phyloP scores from a whole-genome alignment of 495 filamentous ascomycete genomes.

The Aspergillus bridgeri region DNA sequence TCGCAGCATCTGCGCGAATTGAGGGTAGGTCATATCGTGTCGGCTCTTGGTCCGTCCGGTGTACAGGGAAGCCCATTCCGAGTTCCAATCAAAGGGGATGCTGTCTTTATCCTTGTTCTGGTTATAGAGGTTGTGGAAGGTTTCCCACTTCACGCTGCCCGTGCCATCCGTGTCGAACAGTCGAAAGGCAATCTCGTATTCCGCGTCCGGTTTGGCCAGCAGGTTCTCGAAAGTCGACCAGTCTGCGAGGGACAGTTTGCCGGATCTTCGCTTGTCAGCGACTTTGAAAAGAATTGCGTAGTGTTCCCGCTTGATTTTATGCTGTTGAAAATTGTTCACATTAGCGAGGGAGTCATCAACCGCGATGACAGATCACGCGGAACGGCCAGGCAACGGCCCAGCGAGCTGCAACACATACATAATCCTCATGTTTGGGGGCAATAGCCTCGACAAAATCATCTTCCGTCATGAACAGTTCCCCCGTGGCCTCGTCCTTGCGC shows the following conservation, averaged over 20 bases:
- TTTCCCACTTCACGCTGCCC: conserved; percentile 81
- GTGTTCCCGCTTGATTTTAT: conserved; percentile 94
- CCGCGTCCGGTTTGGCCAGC: conserved; percentile 88
- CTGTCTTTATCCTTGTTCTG: conserved; percentile 73
- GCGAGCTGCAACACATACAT: conserved; percentile 55
- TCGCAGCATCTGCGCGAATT: conserved; percentile 97
- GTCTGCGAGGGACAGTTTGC: conserved; percentile 73
- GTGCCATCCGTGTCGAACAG: conserved; percentile 83
- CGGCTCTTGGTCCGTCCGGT: conserved; percentile 77
- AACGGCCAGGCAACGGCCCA: background rate
- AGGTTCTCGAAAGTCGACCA: conserved; percentile 94
- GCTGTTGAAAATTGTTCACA: conserved; percentile 48
- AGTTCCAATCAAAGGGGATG: conserved; percentile 95
- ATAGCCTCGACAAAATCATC: conserved; percentile 88
- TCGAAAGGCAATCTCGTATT: conserved; percentile 98
- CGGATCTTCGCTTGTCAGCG: conserved; percentile 71
- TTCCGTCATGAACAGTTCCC: conserved; percentile 73
- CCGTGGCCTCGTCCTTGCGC: conserved; percentile 66
- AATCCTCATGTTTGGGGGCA: conserved; percentile 84
- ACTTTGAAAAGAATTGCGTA: conserved; percentile 89
- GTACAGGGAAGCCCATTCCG: conserved; percentile 95
- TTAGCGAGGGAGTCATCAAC: conserved; percentile 16
- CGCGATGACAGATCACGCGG: conserved; percentile 16
- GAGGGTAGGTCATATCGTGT: conserved; percentile 89
- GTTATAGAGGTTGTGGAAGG: conserved; percentile 76